Evolutionary conservation across 1,284 basidiomycete genomes (phyloP).

Genomic region (Calocybe gambosa): DNA sequence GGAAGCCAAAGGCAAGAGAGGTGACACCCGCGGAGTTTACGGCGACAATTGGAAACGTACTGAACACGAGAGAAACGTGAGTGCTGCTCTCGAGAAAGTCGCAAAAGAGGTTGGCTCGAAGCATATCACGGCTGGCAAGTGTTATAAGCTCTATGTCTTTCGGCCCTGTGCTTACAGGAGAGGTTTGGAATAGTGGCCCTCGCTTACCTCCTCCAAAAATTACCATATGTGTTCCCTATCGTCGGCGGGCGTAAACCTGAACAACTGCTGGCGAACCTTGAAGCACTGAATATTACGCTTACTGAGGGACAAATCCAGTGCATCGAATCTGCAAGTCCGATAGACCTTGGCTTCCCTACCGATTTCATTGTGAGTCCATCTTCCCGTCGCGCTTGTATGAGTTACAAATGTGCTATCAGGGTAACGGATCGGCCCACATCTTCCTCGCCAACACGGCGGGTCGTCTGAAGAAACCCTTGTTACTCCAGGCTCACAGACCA

Average conservation of each 20-base stretch:
- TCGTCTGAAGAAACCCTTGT: background rate
- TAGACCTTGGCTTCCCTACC: conserved; percentile 34
- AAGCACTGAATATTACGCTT: conserved; percentile 34
- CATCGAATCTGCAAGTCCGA: conserved; percentile 30
- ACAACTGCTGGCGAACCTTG: conserved; percentile 37
- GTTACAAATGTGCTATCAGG: background rate
- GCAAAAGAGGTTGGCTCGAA: conserved; percentile 34
- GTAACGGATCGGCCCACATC: background rate
- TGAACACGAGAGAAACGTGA: background rate
- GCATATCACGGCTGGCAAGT: conserved; percentile 29
- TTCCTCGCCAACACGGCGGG: background rate
- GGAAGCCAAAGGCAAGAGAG: conserved; percentile 30
- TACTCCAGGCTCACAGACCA: background rate
- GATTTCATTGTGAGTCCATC: conserved; percentile 25
- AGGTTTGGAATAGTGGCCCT: conserved; percentile 20
- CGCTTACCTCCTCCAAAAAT: conserved; percentile 32
- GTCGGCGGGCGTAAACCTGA: conserved; percentile 42
- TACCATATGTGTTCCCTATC: conserved; percentile 37
- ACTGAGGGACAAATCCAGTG: conserved; percentile 31
- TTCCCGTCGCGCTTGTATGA: background rate
- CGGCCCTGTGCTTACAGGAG: too few relatives aligned
- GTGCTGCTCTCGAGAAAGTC: conserved; percentile 37
- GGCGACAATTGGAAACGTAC: conserved; percentile 5
- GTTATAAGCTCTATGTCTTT: too few relatives aligned
- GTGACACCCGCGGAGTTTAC: conserved; percentile 27